A percentile compares a stretch with the other conserved stretches of the same genome.
Evolutionary conservation across 2,329 filamentous ascomycete genomes (phyloP).

Genomic region (Colletotrichum sp.): DNA sequence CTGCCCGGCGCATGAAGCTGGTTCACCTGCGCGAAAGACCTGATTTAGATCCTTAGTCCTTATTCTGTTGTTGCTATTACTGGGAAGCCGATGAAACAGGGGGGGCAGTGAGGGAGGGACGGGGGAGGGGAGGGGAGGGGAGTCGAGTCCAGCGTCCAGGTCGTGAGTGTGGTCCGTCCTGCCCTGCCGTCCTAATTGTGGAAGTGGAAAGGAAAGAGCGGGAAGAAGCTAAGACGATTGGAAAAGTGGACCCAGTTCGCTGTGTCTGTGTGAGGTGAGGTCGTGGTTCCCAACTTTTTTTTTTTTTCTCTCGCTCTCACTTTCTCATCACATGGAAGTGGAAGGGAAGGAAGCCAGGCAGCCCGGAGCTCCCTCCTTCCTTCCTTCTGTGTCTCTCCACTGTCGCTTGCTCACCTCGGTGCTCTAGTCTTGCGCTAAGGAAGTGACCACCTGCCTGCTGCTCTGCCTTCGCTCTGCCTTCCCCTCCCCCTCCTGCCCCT

Average conservation of each 20-base stretch:
- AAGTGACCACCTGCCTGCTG: neutral
- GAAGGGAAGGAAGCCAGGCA: neutral
- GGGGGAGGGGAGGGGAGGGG: neutral
- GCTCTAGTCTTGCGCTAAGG: neutral
- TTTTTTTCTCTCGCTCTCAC: neutral
- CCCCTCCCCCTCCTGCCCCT: neutral
- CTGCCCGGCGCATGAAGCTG: neutral
- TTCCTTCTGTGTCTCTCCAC: neutral
- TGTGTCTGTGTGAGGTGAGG: neutral
- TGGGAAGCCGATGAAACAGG: slow-evolving; percentile 6
- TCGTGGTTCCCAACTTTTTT: neutral
- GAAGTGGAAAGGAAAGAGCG: neutral
- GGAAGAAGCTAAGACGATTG: slow-evolving; percentile 11
- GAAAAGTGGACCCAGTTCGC: neutral
- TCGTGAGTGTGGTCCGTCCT: neutral
- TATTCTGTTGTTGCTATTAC: neutral
- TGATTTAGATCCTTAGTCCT: slow-evolving; percentile 14
- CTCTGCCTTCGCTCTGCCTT: neutral
- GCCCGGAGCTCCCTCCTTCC: neutral
- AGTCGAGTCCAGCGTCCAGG: neutral
- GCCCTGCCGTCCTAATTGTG: neutral
- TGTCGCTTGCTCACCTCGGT: neutral
- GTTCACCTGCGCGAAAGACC: neutral
- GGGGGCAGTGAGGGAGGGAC: neutral
- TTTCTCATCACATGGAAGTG: neutral